Evolutionary conservation across 352 stramenopile genomes (phyloP).

Genomic region (Phytophthora vignae): DNA sequence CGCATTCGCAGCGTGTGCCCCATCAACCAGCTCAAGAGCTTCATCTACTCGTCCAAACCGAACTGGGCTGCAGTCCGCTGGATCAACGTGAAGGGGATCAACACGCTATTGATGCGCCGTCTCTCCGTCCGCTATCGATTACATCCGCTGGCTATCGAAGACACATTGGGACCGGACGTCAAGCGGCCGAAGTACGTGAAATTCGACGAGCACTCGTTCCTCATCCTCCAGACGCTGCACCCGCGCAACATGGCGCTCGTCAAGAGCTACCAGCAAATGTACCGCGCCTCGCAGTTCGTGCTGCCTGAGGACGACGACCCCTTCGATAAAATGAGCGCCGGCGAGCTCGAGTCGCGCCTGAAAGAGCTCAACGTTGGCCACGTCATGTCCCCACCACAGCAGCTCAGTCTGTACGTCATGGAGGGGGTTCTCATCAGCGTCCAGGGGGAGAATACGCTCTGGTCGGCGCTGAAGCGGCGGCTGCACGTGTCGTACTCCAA

Average conservation of each 20-base stretch:
- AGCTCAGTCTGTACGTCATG: constrained; percentile 76
- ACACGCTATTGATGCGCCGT: constrained; percentile 64
- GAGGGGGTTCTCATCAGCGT: constrained; percentile 74
- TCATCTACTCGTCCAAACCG: constrained; percentile 83
- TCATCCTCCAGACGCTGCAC: constrained; percentile 73
- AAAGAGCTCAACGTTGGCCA: constrained; percentile 52
- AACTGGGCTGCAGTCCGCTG: constrained; percentile 76
- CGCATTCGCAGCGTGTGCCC: constrained; percentile 73
- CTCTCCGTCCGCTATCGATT: constrained; percentile 84
- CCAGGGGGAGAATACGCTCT: constrained; percentile 50
- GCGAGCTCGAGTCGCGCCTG: constrained; percentile 60
- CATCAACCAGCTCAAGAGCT: constrained; percentile 71
- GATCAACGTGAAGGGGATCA: constrained; percentile 74
- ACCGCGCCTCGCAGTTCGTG: constrained; percentile 61
- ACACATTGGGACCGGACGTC: constrained; percentile 68
- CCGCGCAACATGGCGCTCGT: constrained; percentile 51
- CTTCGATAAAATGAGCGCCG: constrained; percentile 67
- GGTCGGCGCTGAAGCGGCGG: constrained; percentile 57
- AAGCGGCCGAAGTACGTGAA: constrained; percentile 84
- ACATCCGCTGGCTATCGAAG: constrained; percentile 81
- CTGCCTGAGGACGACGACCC: constrained; percentile 47
- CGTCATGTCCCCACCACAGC: constrained; percentile 74
- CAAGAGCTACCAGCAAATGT: constrained; percentile 74
- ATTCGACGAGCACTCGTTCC: constrained; percentile 82
- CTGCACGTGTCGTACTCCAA: constrained; percentile 83